A percentile compares a stretch with the other conserved stretches of the same genome.
phyloP scores from a whole-genome alignment of 805 yeast species.

The Candida endomychidarum region DNA sequence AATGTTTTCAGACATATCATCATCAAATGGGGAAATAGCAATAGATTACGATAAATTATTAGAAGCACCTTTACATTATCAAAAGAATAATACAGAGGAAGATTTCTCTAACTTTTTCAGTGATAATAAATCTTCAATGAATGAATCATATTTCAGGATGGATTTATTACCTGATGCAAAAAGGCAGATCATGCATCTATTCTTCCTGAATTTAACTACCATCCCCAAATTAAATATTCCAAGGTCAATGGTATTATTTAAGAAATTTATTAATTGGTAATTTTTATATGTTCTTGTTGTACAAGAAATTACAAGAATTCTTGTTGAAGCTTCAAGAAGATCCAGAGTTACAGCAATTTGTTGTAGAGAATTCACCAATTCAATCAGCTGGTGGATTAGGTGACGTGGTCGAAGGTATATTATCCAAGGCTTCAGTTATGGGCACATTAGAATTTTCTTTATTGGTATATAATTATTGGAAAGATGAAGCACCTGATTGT shows the following conservation, averaged over 20 bases:
- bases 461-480: conserved; percentile 35
- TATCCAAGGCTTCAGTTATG: conserved; percentile 18
- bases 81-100: conserved; percentile 29
- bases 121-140: conserved; percentile 19
- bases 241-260: conserved; percentile 40
- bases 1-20: conserved; percentile 8
- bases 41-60: conserved; percentile 16
- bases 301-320: conserved; percentile 27
- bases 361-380: conserved; percentile 6
- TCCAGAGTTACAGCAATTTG: conserved; percentile 11
- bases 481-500: conserved; percentile 34
- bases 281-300: conserved; percentile 29
- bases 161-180: conserved; percentile 21
- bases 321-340: conserved; percentile 9
- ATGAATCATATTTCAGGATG: conserved; percentile 15
- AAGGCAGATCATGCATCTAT: conserved; percentile 25
- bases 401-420: conserved; percentile 11
- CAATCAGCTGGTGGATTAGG: conserved; percentile 11
- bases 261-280: conserved; percentile 33
- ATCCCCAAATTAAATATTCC: conserved; percentile 37
- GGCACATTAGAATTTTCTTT: conserved; percentile 28
- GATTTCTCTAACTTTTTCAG: conserved; percentile 28
- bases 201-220: conserved; percentile 26
- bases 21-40: neutral
- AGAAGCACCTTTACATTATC: conserved; percentile 29